Evolutionary conservation across 2,329 filamentous ascomycete species (phyloP).

Genomic region (Colletotrichum sp.): DNA sequence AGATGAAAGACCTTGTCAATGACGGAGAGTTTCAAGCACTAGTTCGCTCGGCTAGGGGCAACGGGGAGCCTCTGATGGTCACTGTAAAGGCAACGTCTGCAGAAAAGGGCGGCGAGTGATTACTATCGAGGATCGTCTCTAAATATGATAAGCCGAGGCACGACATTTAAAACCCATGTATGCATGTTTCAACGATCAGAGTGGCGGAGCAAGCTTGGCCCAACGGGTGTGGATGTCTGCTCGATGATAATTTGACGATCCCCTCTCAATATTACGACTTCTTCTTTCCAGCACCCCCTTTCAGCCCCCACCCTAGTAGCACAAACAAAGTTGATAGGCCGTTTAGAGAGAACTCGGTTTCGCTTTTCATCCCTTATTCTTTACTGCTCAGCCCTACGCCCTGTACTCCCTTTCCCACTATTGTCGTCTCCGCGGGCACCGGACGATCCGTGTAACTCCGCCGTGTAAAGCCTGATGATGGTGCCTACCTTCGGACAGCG

Average conservation of each 20-base stretch:
- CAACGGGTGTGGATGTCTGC: not conserved
- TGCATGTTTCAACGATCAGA: not conserved
- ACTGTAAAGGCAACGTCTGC: not conserved
- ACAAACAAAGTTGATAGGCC: not conserved
- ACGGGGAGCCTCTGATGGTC: not conserved
- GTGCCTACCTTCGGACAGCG: not conserved
- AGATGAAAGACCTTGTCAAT: slow-evolving; percentile 91
- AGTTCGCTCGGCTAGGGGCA: not conserved
- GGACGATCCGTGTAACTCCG: not conserved
- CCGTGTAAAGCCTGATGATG: not conserved
- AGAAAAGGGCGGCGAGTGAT: not conserved
- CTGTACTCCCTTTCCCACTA: not conserved
- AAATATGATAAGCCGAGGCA: not conserved
- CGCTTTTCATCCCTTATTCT: not conserved
- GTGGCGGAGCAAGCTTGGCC: not conserved
- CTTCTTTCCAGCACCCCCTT: not conserved
- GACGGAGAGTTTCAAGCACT: slow-evolving; percentile 66
- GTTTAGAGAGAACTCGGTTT: not conserved
- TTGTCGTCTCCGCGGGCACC: not conserved
- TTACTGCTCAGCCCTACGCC: not conserved
- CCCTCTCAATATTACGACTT: not conserved
- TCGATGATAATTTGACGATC: not conserved
- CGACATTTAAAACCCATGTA: not conserved
- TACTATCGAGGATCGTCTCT: not conserved
- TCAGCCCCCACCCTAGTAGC: not conserved